A percentile compares a stretch with the other conserved stretches of the same genome.
phyloP scores from a whole-genome alignment of 176 grass and related monocot species.

The Tillandsia fasciculata region DNA sequence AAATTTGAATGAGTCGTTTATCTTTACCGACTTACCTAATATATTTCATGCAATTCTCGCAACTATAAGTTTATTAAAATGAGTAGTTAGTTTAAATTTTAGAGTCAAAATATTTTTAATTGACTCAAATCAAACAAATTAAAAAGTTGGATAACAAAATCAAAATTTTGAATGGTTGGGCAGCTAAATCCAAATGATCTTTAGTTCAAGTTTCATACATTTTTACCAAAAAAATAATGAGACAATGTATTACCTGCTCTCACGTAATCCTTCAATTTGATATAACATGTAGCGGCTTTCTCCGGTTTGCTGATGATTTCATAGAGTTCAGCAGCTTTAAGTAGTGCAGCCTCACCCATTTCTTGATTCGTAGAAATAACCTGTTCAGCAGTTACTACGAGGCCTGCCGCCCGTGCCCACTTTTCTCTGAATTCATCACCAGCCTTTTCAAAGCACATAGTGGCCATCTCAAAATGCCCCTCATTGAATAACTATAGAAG shows the following conservation, averaged over 20 bases:
- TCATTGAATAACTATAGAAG: constrained; percentile 61
- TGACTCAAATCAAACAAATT: not conserved
- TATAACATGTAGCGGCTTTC: constrained; percentile 60
- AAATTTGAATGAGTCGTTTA: no score
- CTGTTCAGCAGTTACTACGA: constrained; percentile 48
- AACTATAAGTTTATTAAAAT: no score
- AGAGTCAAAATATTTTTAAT: no score
- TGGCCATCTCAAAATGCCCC: constrained; percentile 72
- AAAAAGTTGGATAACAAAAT: not conserved
- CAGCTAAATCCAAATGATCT: not conserved
- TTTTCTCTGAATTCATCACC: constrained; percentile 60
- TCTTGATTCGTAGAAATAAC: constrained; percentile 33
- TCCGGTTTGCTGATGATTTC: constrained; percentile 62
- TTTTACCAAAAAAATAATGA: constrained; percentile 1
- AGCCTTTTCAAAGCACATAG: constrained; percentile 80
- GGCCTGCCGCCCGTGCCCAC: constrained; percentile 73
- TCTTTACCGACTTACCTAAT: no score
- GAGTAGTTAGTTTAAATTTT: no score
- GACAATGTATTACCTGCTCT: constrained; percentile 45
- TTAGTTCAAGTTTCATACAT: not conserved
- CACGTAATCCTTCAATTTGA: constrained; percentile 56
- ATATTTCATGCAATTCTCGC: no score
- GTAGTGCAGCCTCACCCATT: constrained; percentile 33
- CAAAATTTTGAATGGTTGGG: no score
- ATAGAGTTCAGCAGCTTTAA: constrained; percentile 65